Conservation (phyloP, 345 rosid species). For the Rhodamnia argentea region DNA sequence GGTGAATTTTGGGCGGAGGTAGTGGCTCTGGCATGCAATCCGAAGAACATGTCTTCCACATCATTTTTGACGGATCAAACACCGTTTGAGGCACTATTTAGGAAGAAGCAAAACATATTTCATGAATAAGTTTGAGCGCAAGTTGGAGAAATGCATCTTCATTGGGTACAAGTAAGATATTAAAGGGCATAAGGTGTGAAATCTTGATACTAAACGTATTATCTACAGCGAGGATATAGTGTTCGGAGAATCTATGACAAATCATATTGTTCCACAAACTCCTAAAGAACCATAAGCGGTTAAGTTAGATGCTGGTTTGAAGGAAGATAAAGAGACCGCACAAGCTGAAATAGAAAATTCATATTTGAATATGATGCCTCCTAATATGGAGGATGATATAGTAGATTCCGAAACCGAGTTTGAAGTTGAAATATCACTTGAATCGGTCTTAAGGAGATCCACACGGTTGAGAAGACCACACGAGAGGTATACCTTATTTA, state of each 20-base stretch:
- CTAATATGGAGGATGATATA: neutral
- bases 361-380: neutral
- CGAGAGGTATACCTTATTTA: neutral
- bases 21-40: neutral
- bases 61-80: neutral
- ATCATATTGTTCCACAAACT: neutral
- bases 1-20: neutral
- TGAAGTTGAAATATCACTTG: neutral
- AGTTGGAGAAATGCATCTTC: neutral
- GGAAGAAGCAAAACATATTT: neutral
- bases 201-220: neutral
- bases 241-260: neutral
- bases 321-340: neutral
- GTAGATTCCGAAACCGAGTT: neutral
- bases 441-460: neutral
- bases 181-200: neutral
- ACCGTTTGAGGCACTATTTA: neutral
- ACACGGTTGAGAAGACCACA: neutral
- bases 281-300: neutral
- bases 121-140: neutral
- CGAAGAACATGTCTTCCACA: neutral
- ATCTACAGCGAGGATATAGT: neutral
- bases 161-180: neutral
- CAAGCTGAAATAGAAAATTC: neutral
- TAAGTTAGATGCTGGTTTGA: neutral